These are phyloP conservation scores for Vigna radiata DNA, from an alignment of 306 rosid genomes.

Conservation along the genomic window DNA sequence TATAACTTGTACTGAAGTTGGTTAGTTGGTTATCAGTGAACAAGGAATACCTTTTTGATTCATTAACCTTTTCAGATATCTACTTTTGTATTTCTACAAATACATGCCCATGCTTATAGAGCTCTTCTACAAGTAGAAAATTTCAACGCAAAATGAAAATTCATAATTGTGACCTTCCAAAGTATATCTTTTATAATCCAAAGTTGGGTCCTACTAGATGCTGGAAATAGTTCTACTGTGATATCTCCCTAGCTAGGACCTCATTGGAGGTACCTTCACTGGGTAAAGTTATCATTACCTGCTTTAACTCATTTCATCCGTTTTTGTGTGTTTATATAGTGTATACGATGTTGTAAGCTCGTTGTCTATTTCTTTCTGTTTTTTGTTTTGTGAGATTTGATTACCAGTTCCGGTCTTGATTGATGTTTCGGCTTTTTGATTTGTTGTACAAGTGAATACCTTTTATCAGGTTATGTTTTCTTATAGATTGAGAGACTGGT, in stretches of 20 bases:
- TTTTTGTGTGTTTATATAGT: background rate
- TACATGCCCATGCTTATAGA: conserved; percentile 18
- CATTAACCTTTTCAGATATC: conserved; percentile 19
- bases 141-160: background rate
- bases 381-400: conserved; percentile 38
- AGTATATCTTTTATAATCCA: background rate
- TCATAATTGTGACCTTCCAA: conserved; percentile 1
- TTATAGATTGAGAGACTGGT: conserved; percentile 26
- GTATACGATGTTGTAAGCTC: conserved; percentile 17
- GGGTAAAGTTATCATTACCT: conserved; percentile 20
- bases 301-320: conserved; percentile 4
- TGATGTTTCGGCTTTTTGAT: conserved; percentile 24
- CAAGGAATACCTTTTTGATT: conserved; percentile 26
- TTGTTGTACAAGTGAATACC: conserved; percentile 8
- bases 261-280: conserved; percentile 27
- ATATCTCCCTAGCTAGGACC: conserved; percentile 31
- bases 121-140: background rate
- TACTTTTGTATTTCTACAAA: conserved; percentile 30
- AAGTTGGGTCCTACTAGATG: conserved; percentile 9
- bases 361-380: background rate
- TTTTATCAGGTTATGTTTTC: conserved; percentile 10
- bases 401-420: conserved; percentile 21
- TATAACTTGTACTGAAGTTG: conserved; percentile 30
- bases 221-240: conserved; percentile 36
- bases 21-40: conserved; percentile 24